A percentile compares a stretch with the other conserved stretches of the same genome.
Evolutionary conservation across 139 green algal species (phyloP).

Genomic region (Asterochloris sp.): DNA sequence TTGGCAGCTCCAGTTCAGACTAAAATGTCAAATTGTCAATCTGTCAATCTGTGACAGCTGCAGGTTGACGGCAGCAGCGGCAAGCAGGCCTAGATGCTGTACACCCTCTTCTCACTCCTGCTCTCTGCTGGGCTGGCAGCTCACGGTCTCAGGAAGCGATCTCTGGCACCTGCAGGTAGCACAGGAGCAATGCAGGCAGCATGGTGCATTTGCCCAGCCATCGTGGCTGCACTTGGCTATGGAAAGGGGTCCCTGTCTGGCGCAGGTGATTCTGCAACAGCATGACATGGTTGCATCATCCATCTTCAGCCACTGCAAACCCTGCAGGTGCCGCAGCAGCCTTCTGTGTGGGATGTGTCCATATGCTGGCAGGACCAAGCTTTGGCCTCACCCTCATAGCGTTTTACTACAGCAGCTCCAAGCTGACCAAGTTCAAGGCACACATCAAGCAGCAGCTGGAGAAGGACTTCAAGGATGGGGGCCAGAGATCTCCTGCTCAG

Average conservation of each 20-base stretch:
- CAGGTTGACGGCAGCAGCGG: no score
- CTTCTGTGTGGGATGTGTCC: background rate
- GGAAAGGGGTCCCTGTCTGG: constrained; percentile 7
- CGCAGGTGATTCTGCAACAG: no score
- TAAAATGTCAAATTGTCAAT: no score
- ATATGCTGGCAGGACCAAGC: constrained; percentile 6
- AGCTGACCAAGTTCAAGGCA: constrained; percentile 28
- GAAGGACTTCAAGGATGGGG: constrained; percentile 21
- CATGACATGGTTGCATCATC: no score
- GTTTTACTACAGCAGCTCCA: constrained; percentile 29
- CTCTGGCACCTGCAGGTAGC: no score
- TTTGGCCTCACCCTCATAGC: constrained; percentile 21
- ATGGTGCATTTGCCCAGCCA: background rate
- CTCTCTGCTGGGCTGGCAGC: no score
- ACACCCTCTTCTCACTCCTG: no score
- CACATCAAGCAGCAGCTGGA: constrained; percentile 36
- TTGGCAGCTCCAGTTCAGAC: no score
- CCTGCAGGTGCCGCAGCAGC: constrained; percentile 18
- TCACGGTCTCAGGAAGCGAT: no score
- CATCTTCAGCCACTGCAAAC: background rate
- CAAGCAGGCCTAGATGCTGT: no score
- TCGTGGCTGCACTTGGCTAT: background rate
- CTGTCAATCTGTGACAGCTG: no score
- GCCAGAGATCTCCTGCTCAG: constrained; percentile 16
- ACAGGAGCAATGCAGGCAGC: no score